A percentile compares a stretch with the other conserved stretches of the same genome.
Evolutionary conservation across 176 grass and related monocot genomes (phyloP).

Genomic region (Otatea glauca): DNA sequence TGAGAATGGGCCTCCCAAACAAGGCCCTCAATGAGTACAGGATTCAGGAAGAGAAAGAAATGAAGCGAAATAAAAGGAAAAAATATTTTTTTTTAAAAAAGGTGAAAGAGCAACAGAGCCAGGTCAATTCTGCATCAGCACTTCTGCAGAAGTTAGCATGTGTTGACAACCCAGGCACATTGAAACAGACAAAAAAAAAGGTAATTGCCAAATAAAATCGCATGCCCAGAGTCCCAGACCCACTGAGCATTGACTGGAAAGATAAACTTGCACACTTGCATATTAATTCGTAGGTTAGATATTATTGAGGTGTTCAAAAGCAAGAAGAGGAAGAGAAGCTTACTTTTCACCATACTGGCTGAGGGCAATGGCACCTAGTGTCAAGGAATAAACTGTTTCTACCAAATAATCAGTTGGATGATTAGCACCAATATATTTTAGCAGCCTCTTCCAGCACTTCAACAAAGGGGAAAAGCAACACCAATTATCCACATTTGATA

Average conservation of each 20-base stretch:
- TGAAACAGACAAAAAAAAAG: slow-evolving; percentile 1
- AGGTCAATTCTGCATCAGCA: background rate
- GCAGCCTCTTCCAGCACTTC: slow-evolving; percentile 52
- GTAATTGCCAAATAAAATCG: slow-evolving; percentile 28
- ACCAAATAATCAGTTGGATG: slow-evolving; percentile 54
- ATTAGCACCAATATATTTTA: slow-evolving; percentile 54
- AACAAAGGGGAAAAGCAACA: slow-evolving; percentile 48
- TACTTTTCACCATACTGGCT: slow-evolving; percentile 65
- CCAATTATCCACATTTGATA: slow-evolving; percentile 49
- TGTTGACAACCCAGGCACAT: slow-evolving; percentile 13
- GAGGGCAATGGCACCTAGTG: slow-evolving; percentile 64
- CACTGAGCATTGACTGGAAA: background rate
- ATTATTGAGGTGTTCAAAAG: slow-evolving; percentile 27
- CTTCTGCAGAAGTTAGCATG: slow-evolving; percentile 23
- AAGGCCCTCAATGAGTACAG: background rate
- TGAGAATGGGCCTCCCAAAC: no score
- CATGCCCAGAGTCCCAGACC: background rate
- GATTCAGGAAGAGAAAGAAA: slow-evolving; percentile 3
- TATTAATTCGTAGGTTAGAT: background rate
- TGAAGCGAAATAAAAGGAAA: background rate
- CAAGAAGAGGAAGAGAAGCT: slow-evolving; percentile 36
- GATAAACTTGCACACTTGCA: slow-evolving; percentile 17
- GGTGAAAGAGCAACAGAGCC: background rate
- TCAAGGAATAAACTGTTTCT: slow-evolving; percentile 70
- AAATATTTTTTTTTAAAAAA: background rate